Evolutionary conservation across 495 filamentous ascomycete genomes (phyloP), one percentile per base, ranked within the genome.

Genomic region (Xylaria palmicola): DNA sequence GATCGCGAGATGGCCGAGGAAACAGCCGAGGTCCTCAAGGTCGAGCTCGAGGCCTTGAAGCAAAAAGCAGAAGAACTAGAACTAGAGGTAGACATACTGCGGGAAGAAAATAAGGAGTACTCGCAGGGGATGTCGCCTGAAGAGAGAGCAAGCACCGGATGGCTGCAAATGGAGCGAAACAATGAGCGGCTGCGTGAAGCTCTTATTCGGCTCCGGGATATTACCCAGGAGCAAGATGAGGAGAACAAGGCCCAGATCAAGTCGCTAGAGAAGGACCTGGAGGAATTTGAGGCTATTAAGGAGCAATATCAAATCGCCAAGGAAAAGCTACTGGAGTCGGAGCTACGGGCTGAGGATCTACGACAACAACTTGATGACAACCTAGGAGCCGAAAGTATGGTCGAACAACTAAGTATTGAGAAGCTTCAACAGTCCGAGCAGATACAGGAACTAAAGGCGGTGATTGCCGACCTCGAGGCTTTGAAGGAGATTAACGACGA

Each of bases 1-100:
- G 94, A 98, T 68, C 82, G 91, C 15, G 93, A 98, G 73, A 97
- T 98, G 92, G 95, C 94, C 2, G 93, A 97, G 72, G 93, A 98
- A 69, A 90, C 85, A 36, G 88, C 90, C 6, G 94, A 98, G 62
- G 83, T 84, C 17, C 79, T 88, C 32, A 93, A 89, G 69, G 81
- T 84, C 2, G 94, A 98, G 72, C 79, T 93, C 19, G 90, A 96
- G n/a, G 78, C 84, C 4, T 73, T 96, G 44, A 88, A 89, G 64
- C 74, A 80, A 29, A 90, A 85, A 65, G 76, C 85, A 6, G 92
- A 98, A 68, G 94, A 98, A 72, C 78, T 95, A 2, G 84, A 93
- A 67, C 77, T 97, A 39, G 95, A 98, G 70, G 83, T 91, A 4
- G 92, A 97, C 53, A 84, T 98, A 29, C 71, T 97, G 29, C 85